A percentile compares a stretch with the other conserved stretches of the same genome.
These are phyloP conservation scores for Zygotorulaspora chibaensis DNA, from an alignment of 805 yeast genomes.

Conservation along the genomic window DNA sequence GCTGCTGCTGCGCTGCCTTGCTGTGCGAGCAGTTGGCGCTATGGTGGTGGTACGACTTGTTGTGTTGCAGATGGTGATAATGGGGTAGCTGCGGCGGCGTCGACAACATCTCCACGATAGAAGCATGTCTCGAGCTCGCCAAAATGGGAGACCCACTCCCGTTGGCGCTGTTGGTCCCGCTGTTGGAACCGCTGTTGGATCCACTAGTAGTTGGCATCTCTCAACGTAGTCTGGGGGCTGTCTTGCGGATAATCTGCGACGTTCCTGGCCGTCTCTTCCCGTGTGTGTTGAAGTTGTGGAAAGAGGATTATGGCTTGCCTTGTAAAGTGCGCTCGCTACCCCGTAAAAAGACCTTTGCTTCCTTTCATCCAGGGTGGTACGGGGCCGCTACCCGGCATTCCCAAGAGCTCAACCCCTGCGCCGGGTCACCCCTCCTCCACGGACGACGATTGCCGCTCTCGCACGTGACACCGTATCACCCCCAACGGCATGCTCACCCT, in stretches of 20 bases:
- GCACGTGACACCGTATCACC: too few relatives aligned
- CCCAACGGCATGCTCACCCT: too few relatives aligned
- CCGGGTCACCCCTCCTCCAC: too few relatives aligned
- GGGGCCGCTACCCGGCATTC: too few relatives aligned
- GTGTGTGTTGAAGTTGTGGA: too few relatives aligned
- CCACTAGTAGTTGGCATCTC: constrained; percentile 2
- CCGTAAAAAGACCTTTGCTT: background rate
- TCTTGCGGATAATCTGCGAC: background rate
- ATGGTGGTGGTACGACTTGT: constrained; percentile 36
- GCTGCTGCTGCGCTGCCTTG: constrained; percentile 10
- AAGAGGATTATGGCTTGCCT: background rate
- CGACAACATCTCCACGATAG: constrained; percentile 69
- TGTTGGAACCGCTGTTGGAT: constrained; percentile 2
- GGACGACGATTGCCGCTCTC: too few relatives aligned
- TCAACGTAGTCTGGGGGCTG: background rate
- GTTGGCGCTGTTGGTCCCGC: constrained; percentile 6
- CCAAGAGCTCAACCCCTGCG: too few relatives aligned
- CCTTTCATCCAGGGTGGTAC: too few relatives aligned
- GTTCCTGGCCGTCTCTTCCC: background rate
- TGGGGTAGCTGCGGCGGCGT: constrained; percentile 66
- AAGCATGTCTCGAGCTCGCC: constrained; percentile 47
- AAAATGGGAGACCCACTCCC: constrained; percentile 10
- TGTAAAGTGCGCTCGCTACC: background rate
- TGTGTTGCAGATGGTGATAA: constrained; percentile 34
- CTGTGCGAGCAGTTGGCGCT: background rate